A percentile compares a stretch with the other conserved stretches of the same genome.
These are phyloP conservation scores for Colletotrichum acutatum DNA, from an alignment of 2,329 filamentous ascomycete genomes.

Conservation along the genomic window DNA sequence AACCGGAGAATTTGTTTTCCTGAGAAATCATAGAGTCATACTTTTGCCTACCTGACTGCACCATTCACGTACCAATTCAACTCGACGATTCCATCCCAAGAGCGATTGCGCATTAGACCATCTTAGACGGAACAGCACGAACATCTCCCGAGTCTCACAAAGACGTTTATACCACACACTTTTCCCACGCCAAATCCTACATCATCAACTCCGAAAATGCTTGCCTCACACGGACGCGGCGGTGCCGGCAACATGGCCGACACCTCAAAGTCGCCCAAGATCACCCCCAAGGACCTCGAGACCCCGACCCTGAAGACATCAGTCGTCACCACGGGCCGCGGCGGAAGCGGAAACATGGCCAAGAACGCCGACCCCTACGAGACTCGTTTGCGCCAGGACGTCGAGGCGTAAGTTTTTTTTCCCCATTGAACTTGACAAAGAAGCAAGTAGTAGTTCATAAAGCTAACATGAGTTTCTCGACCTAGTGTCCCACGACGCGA, in stretches of 20 bases:
- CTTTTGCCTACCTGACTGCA: not conserved
- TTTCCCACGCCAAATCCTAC: not conserved
- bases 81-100: no score
- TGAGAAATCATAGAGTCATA: not conserved
- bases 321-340: slow-evolving; percentile 90
- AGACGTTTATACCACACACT: no score
- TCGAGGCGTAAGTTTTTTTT: slow-evolving; percentile 70
- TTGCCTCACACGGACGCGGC: slow-evolving; percentile 78
- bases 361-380: slow-evolving; percentile 75
- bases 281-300: slow-evolving; percentile 73
- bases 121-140: not conserved
- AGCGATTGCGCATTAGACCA: no score
- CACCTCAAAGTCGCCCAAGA: slow-evolving; percentile 55
- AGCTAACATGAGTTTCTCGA: slow-evolving; percentile 31
- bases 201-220: slow-evolving; percentile 44
- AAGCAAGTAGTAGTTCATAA: not conserved
- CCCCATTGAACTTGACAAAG: slow-evolving; percentile 24
- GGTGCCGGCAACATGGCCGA: slow-evolving; percentile 81
- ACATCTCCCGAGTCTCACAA: not conserved
- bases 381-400: slow-evolving; percentile 85
- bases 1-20: not conserved
- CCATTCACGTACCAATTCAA: no score
- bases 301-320: slow-evolving; percentile 86
- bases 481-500: slow-evolving; percentile 63
- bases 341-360: slow-evolving; percentile 90